phyloP scores from a whole-genome alignment of 2,329 filamentous ascomycete species.

The Aplosporella prunicola region DNA sequence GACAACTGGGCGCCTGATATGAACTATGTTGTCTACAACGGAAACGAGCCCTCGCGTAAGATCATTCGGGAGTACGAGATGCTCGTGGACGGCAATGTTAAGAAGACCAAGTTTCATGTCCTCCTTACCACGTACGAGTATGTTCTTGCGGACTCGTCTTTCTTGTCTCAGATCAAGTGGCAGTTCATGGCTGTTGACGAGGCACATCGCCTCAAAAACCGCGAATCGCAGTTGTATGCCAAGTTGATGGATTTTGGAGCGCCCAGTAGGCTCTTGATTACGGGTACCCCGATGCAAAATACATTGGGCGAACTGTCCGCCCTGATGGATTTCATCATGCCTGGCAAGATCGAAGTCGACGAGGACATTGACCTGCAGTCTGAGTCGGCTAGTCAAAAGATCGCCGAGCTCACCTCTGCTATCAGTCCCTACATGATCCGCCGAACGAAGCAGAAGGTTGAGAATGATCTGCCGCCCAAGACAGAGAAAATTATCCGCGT shows the following conservation, averaged over 20 bases:
- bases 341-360: constrained; percentile 84
- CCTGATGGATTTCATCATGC: constrained; percentile 91
- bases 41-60: constrained; percentile 73
- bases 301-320: constrained; percentile 88
- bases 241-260: constrained; percentile 79
- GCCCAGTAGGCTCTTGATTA: constrained; percentile 85
- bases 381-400: constrained; percentile 74
- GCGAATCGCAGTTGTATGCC: constrained; percentile 84
- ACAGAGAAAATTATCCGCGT: constrained; percentile 98
- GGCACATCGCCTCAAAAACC: constrained; percentile 92
- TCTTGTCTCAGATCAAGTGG: constrained; percentile 89
- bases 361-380: constrained; percentile 80
- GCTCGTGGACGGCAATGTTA: constrained; percentile 73
- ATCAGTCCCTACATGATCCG: constrained; percentile 93
- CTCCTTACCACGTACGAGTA: constrained; percentile 96
- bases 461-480: constrained; percentile 91
- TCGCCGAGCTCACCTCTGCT: constrained; percentile 72
- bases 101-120: constrained; percentile 94
- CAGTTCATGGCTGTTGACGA: constrained; percentile 95
- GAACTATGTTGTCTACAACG: constrained; percentile 95
- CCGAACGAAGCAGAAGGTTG: constrained; percentile 93
- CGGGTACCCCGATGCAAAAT: constrained; percentile 95
- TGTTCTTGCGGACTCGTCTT: constrained; percentile 74
- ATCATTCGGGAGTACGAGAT: constrained; percentile 89
- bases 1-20: constrained; percentile 92